Conservation (phyloP, 805 yeast genomes). For the Starmerella tilneyi region DNA sequence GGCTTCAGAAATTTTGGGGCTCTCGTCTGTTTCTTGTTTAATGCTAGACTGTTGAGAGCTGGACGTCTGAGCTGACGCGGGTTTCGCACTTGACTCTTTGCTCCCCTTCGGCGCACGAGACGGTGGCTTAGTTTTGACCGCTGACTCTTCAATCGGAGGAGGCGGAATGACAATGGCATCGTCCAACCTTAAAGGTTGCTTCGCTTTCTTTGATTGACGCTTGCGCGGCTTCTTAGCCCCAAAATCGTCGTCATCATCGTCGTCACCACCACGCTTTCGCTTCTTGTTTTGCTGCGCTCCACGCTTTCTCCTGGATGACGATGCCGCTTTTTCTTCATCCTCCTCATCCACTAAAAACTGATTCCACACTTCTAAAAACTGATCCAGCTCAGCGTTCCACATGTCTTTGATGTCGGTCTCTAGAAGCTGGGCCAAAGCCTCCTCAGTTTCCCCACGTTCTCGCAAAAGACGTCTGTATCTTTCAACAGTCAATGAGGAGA, state of each 20-base stretch:
- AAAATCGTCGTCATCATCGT: conserved; percentile 31
- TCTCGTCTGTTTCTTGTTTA: neutral
- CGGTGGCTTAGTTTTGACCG: conserved; percentile 27
- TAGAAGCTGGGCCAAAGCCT: conserved; percentile 56
- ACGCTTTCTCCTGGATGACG: conserved; percentile 27
- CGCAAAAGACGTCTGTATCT: conserved; percentile 68
- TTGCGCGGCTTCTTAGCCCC: conserved; percentile 20
- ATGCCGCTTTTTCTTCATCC: conserved; percentile 51
- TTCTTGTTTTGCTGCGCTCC: conserved; percentile 34
- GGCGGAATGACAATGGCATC: conserved; percentile 21
- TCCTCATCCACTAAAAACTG: conserved; percentile 52
- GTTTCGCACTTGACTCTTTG: neutral
- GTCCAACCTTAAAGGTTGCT: conserved; percentile 14
- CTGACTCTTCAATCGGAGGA: conserved; percentile 24
- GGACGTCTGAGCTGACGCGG: neutral
- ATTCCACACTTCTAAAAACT: conserved; percentile 55
- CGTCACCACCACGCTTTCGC: conserved; percentile 26
- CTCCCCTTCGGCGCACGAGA: conserved; percentile 22
- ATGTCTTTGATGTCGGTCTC: conserved; percentile 70
- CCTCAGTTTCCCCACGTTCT: conserved; percentile 63
- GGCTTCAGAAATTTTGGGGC: neutral
- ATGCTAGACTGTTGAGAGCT: neutral
- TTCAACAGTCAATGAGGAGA: conserved; percentile 88
- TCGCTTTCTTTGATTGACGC: conserved; percentile 13
- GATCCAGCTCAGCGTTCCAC: conserved; percentile 78